A percentile compares a stretch with the other conserved stretches of the same genome.
phyloP scores from a whole-genome alignment of 768 basidiomycete species.

The Chalciporus sphaerocephalus region DNA sequence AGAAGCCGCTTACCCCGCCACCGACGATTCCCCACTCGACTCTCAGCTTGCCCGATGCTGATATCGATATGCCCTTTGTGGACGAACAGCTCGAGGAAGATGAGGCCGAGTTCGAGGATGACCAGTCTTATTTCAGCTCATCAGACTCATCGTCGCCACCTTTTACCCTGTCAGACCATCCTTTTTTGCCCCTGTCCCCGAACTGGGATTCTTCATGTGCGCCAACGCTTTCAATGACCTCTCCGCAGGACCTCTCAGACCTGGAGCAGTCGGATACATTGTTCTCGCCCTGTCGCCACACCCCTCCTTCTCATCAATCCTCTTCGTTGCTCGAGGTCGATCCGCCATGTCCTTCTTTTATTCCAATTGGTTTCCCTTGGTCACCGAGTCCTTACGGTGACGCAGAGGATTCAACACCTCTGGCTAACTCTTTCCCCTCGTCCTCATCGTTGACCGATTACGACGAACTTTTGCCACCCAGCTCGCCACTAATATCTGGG shows the following conservation, averaged over 20 bases:
- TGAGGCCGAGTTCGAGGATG: slow-evolving; percentile 18
- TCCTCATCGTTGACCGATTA: slow-evolving; percentile 23
- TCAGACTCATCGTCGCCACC: slow-evolving; percentile 16
- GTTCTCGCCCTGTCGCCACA: slow-evolving; percentile 16
- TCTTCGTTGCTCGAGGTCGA: slow-evolving; percentile 27
- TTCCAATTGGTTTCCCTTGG: slow-evolving; percentile 25
- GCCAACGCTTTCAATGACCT: slow-evolving; percentile 9
- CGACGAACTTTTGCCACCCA: slow-evolving; percentile 20
- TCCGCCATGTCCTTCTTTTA: slow-evolving; percentile 11
- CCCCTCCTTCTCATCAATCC: slow-evolving; percentile 12
- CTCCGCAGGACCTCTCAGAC: slow-evolving; percentile 16
- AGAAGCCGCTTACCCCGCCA: slow-evolving; percentile 40
- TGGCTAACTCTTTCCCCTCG: slow-evolving; percentile 11
- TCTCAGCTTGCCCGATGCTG: slow-evolving; percentile 35
- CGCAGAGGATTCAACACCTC: slow-evolving; percentile 13
- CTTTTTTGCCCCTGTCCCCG: slow-evolving; percentile 36
- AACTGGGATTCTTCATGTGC: slow-evolving; percentile 25
- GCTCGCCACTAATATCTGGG: slow-evolving; percentile 31
- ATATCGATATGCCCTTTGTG: slow-evolving; percentile 17
- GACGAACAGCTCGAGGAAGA: slow-evolving; percentile 12
- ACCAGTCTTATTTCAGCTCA: slow-evolving; percentile 15
- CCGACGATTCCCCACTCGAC: slow-evolving; percentile 38
- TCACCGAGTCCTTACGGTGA: slow-evolving; percentile 9
- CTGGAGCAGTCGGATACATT: slow-evolving; percentile 15
- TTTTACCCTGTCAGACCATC: slow-evolving; percentile 11